phyloP scores from a whole-genome alignment of 23 red algal species.

The Gracilaria vermiculophylla region DNA sequence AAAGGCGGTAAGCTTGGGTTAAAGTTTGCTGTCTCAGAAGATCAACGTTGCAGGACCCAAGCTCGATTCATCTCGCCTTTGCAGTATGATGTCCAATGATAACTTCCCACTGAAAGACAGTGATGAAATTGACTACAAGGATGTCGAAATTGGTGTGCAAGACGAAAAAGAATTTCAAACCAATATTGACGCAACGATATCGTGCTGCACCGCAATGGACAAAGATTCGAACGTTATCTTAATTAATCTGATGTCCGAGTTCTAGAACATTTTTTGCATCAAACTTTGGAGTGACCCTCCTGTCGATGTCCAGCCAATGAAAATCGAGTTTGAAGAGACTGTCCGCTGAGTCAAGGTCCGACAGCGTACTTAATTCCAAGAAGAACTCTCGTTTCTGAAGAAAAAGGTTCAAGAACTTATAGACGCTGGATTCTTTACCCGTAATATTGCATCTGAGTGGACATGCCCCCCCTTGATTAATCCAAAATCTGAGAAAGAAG shows the following conservation, averaged over 20 bases:
- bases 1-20: slow-evolving; percentile 25
- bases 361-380: slow-evolving; percentile 18
- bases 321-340: not conserved
- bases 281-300: not conserved
- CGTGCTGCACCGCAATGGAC: too few species aligned
- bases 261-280: slow-evolving; percentile 11
- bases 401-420: slow-evolving; percentile 18
- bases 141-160: slow-evolving; percentile 45
- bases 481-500: slow-evolving; percentile 2
- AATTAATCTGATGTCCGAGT: not conserved
- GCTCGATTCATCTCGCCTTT: not conserved
- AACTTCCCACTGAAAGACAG: slow-evolving; percentile 35
- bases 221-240: not conserved
- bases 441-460: slow-evolving; percentile 30
- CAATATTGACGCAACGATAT: not conserved
- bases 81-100: slow-evolving; percentile 17
- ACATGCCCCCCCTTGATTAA: slow-evolving; percentile 18
- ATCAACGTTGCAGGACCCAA: not conserved
- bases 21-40: not conserved
- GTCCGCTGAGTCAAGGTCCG: not conserved
- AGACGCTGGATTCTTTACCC: not conserved
- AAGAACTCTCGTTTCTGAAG: slow-evolving; percentile 22
- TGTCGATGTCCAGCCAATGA: not conserved
- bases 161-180: not conserved
- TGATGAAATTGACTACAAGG: slow-evolving; percentile 59